A percentile compares a stretch with the other conserved stretches of the same genome.
Conservation (phyloP, 257 asterid species). For the Lycium barbarum region DNA sequence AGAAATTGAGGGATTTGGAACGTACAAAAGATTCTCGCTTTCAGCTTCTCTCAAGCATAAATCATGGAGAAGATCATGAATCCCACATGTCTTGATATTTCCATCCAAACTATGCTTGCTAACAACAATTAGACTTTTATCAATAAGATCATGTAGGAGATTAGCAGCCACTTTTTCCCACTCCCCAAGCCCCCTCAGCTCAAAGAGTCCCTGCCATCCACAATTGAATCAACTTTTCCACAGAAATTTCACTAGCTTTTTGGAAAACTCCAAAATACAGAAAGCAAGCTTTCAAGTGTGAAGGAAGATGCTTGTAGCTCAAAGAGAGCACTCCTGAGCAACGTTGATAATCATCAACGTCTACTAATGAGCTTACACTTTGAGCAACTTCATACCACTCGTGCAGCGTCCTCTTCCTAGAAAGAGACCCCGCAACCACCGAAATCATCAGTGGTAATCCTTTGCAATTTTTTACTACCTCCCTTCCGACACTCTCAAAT, state of each 20-base stretch:
- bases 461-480: neutral
- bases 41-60: neutral
- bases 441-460: neutral
- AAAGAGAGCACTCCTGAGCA: slow-evolving; percentile 5
- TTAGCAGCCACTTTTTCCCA: neutral
- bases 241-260: neutral
- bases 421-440: slow-evolving; percentile 14
- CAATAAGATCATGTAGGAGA: neutral
- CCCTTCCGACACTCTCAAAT: neutral
- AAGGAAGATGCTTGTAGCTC: slow-evolving; percentile 17
- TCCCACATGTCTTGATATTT: neutral
- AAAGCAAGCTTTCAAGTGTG: neutral
- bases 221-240: neutral
- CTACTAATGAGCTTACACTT: neutral
- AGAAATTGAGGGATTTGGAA: no score
- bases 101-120: neutral
- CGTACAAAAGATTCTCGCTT: neutral
- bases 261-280: neutral
- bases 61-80: slow-evolving; percentile 7
- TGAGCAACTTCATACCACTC: no score
- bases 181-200: neutral
- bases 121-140: neutral
- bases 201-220: slow-evolving; percentile 11
- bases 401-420: neutral
- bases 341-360: neutral